These are phyloP conservation scores for Stagonosporopsis rhizophila DNA, from an alignment of 2,329 filamentous ascomycete species.

Conservation along the genomic window DNA sequence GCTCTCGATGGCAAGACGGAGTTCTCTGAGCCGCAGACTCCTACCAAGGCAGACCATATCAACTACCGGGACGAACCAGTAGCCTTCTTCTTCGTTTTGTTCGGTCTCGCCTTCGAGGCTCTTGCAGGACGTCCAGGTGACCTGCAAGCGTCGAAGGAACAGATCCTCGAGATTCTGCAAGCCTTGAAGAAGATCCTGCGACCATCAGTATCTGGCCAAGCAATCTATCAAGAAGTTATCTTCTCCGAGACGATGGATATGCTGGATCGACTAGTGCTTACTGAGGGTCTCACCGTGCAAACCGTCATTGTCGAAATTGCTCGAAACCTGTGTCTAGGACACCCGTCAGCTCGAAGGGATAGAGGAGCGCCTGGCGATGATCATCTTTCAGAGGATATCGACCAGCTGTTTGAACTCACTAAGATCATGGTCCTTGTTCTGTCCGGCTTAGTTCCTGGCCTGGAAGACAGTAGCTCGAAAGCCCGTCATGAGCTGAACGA, in stretches of 20 bases:
- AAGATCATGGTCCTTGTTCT: slow-evolving; percentile 94
- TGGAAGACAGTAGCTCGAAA: slow-evolving; percentile 63
- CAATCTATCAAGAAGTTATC: slow-evolving; percentile 93
- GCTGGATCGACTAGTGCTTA: slow-evolving; percentile 88
- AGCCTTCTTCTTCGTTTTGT: slow-evolving; percentile 98
- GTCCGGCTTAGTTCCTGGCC: slow-evolving; percentile 83
- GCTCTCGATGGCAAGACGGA: slow-evolving; percentile 83
- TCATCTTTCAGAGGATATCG: slow-evolving; percentile 93
- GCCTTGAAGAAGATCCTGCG: slow-evolving; percentile 94
- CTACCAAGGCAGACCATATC: slow-evolving; percentile 74
- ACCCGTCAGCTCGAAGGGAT: slow-evolving; percentile 82
- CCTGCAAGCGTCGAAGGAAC: slow-evolving; percentile 73
- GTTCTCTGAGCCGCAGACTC: slow-evolving; percentile 44
- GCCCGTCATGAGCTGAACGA: slow-evolving; percentile 82
- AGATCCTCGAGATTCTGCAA: slow-evolving; percentile 86
- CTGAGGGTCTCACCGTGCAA: slow-evolving; percentile 87
- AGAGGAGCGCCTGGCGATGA: slow-evolving; percentile 65
- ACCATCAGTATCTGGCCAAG: slow-evolving; percentile 92
- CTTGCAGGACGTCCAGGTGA: slow-evolving; percentile 81
- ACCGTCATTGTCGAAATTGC: slow-evolving; percentile 93
- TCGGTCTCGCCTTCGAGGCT: slow-evolving; percentile 95
- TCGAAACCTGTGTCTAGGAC: slow-evolving; percentile 84
- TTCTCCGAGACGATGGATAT: slow-evolving; percentile 98
- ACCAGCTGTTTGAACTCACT: slow-evolving; percentile 96
- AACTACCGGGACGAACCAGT: slow-evolving; percentile 98